Evolutionary conservation across 495 filamentous ascomycete species (phyloP).

Genomic region (Rhypophila decipiens): DNA sequence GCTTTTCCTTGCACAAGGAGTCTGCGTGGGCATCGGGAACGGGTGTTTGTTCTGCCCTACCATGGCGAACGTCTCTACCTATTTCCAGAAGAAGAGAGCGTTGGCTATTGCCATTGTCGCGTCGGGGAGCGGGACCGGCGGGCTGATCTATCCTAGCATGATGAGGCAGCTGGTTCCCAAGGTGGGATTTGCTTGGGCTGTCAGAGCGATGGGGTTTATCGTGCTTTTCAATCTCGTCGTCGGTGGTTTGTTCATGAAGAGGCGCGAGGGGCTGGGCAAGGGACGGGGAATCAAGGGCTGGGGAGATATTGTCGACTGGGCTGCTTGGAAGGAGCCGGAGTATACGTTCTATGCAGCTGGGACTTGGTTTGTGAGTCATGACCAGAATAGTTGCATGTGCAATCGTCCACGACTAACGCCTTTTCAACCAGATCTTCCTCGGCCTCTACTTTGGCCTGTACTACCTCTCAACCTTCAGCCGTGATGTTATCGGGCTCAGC

Average conservation of each 20-base stretch:
- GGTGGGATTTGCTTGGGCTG: slow-evolving; percentile 74
- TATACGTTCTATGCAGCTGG: slow-evolving; percentile 63
- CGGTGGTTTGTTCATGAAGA: not conserved
- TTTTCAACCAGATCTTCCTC: slow-evolving; percentile 21
- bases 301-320: slow-evolving; percentile 62
- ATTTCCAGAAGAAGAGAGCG: slow-evolving; percentile 62
- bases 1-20: slow-evolving; percentile 69
- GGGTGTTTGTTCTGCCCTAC: slow-evolving; percentile 68
- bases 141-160: slow-evolving; percentile 69
- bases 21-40: slow-evolving; percentile 67
- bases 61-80: slow-evolving; percentile 64
- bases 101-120: slow-evolving; percentile 65
- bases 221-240: not conserved
- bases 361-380: slow-evolving; percentile 55
- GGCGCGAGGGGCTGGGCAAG: slow-evolving; percentile 31
- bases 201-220: slow-evolving; percentile 28
- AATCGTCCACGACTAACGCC: not conserved
- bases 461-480: slow-evolving; percentile 59
- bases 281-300: slow-evolving; percentile 41
- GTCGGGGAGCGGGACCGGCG: slow-evolving; percentile 66
- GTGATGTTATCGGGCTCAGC: slow-evolving; percentile 37
- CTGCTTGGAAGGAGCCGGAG: slow-evolving; percentile 57
- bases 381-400: no score
- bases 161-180: slow-evolving; percentile 60
- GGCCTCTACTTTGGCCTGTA: slow-evolving; percentile 67